Evolutionary conservation across 345 rosid genomes (phyloP).

Genomic region (Citrus inodora): DNA sequence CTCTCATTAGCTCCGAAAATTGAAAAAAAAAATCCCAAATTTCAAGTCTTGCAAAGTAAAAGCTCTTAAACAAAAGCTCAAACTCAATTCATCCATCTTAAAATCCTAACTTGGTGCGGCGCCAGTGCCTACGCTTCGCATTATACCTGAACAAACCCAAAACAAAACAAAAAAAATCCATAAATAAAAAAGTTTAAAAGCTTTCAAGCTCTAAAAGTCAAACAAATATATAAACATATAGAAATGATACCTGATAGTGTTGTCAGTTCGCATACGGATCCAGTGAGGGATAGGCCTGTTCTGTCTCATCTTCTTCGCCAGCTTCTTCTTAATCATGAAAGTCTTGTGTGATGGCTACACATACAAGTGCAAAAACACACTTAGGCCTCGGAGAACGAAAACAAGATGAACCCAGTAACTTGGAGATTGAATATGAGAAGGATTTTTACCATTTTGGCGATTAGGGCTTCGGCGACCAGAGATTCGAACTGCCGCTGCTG

Average conservation of each 20-base stretch:
- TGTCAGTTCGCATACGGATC: conserved; percentile 68
- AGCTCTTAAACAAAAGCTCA: background rate
- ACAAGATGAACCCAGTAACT: background rate
- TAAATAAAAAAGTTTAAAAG: background rate
- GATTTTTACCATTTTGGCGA: conserved; percentile 5
- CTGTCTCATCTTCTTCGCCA: conserved; percentile 76
- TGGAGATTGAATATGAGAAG: background rate
- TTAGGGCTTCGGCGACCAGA: background rate
- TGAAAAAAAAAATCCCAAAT: background rate
- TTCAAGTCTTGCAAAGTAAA: conserved; percentile 8
- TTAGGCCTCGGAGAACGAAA: too few relatives aligned
- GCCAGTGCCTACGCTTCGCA: conserved; percentile 80
- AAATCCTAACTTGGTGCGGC: conserved; percentile 62
- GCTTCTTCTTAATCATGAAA: conserved; percentile 54
- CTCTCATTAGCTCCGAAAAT: background rate
- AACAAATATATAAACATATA: background rate
- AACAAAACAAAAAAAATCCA: background rate
- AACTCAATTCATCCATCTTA: conserved; percentile 19
- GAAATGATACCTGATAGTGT: conserved; percentile 48
- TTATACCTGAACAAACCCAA: conserved; percentile 43
- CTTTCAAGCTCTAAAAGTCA: background rate
- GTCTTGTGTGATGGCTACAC: conserved; percentile 45
- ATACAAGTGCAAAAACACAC: background rate
- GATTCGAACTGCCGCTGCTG: background rate
- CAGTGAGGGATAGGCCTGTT: conserved; percentile 77